A percentile compares a stretch with the other conserved stretches of the same genome.
Evolutionary conservation across 768 basidiomycete genomes (phyloP).

Genomic region (Royoungia palumana): DNA sequence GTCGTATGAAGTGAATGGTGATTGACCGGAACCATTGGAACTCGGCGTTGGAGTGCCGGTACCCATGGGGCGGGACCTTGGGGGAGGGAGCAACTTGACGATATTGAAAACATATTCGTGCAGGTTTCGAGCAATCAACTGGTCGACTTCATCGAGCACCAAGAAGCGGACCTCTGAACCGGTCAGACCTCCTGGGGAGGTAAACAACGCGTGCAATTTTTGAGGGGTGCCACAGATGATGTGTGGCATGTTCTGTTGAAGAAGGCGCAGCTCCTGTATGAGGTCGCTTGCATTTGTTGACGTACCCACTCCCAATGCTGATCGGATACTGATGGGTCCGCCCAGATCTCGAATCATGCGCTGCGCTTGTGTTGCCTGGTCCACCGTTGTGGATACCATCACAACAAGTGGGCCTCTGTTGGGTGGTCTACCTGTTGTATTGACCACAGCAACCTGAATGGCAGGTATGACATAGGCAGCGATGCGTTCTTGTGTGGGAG

Average conservation of each 20-base stretch:
- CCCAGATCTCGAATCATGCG: constrained; percentile 94
- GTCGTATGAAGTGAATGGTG: constrained; percentile 49
- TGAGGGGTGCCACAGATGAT: constrained; percentile 97
- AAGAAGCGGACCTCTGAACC: constrained; percentile 90
- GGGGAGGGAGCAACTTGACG: constrained; percentile 87
- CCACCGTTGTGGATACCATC: constrained; percentile 96
- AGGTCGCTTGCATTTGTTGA: constrained; percentile 60
- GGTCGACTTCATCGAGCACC: constrained; percentile 96
- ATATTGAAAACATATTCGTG: constrained; percentile 94
- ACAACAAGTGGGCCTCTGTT: constrained; percentile 79
- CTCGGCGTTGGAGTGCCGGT: constrained; percentile 35
- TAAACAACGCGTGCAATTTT: constrained; percentile 90
- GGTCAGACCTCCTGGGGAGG: constrained; percentile 66
- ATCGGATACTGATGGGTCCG: constrained; percentile 87
- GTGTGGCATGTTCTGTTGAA: constrained; percentile 92
- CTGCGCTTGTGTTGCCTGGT: constrained; percentile 97
- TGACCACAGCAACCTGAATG: constrained; percentile 74
- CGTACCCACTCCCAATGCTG: constrained; percentile 82
- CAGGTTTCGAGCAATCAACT: constrained; percentile 93
- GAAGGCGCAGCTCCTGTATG: constrained; percentile 71
- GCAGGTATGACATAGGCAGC: constrained; percentile 95
- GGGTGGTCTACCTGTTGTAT: constrained; percentile 52
- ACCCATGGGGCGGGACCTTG: constrained; percentile 59
- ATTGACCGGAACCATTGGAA: constrained; percentile 32
- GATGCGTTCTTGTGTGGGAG: constrained; percentile 97